Percentiles rank a stretch among this genome's conserved stretches.
Evolutionary conservation across 2,329 filamentous ascomycete genomes (phyloP).

Genomic region (Fusarium aywerte): DNA sequence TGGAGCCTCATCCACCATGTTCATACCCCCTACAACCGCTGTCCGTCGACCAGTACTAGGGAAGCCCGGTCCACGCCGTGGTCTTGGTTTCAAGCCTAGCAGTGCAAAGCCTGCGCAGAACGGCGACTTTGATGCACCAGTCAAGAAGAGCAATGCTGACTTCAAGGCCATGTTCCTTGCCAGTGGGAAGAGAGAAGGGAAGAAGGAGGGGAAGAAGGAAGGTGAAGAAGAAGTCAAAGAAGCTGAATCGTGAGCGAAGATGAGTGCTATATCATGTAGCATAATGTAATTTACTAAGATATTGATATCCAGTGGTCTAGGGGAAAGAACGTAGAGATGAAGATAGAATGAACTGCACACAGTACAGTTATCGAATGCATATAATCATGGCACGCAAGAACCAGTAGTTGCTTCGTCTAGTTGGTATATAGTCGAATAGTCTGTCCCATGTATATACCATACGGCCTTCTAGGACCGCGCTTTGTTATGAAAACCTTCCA

Average conservation of each 20-base stretch:
- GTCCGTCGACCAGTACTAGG: slow-evolving; percentile 58
- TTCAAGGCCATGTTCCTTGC: slow-evolving; percentile 65
- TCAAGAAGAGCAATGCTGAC: slow-evolving; percentile 65
- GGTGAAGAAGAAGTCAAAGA: slow-evolving; percentile 1
- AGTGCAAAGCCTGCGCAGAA: slow-evolving; percentile 35
- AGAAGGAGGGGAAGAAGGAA: slow-evolving; percentile 25
- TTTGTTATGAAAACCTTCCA: neutral
- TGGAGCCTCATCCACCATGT: slow-evolving; percentile 35
- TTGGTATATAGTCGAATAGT: neutral
- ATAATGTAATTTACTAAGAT: slow-evolving; percentile 38
- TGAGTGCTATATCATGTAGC: slow-evolving; percentile 21
- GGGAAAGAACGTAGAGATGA: neutral
- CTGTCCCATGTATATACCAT: neutral
- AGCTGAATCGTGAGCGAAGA: slow-evolving; percentile 10
- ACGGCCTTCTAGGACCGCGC: neutral
- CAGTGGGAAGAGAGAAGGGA: slow-evolving; percentile 28
- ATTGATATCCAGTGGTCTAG: slow-evolving; percentile 28
- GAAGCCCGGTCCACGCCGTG: slow-evolving; percentile 54
- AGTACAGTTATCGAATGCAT: slow-evolving; percentile 12
- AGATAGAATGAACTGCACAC: slow-evolving; percentile 2
- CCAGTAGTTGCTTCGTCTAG: neutral
- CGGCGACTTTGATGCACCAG: slow-evolving; percentile 45
- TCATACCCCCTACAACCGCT: slow-evolving; percentile 59
- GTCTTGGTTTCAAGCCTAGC: slow-evolving; percentile 55
- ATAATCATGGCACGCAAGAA: neutral